Conservation (phyloP, 2,329 filamentous ascomycete species). For the Elsinoe necatrix region DNA sequence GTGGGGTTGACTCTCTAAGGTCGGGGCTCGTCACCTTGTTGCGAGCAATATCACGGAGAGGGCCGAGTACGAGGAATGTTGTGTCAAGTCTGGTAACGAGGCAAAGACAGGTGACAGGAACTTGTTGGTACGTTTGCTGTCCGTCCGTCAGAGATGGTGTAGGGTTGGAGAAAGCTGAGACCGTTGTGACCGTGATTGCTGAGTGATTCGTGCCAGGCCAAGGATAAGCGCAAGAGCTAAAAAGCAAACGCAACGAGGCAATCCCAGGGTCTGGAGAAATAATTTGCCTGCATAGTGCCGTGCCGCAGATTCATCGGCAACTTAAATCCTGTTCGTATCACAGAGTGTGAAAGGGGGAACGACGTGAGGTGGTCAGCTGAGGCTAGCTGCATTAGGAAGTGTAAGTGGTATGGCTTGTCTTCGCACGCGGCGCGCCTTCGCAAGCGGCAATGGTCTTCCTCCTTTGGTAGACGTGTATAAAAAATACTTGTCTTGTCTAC, state of each 20-base stretch:
- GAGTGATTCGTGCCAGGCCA: background rate
- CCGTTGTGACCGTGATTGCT: background rate
- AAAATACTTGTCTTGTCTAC: background rate
- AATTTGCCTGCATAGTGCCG: background rate
- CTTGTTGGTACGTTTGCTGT: background rate
- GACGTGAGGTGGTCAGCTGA: background rate
- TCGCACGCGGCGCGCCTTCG: background rate
- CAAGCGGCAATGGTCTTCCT: background rate
- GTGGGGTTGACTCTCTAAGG: background rate
- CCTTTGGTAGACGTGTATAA: background rate
- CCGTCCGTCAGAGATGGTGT: background rate
- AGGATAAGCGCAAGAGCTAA: background rate
- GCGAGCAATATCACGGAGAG: background rate
- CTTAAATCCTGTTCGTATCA: background rate
- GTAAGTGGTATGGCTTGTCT: constrained; percentile 4
- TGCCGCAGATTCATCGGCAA: background rate
- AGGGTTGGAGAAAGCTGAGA: constrained; percentile 4
- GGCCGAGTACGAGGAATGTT: constrained; percentile 1
- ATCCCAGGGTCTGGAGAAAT: background rate
- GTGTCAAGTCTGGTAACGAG: background rate
- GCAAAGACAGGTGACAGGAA: background rate
- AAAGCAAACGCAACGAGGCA: constrained; percentile 2
- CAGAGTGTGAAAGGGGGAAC: background rate
- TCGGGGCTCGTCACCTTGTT: background rate
- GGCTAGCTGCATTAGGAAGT: constrained; percentile 3